Base-by-base conservation (phyloP, 2,329 filamentous ascomycete genomes). In the Akanthomyces muscarius region DNA sequence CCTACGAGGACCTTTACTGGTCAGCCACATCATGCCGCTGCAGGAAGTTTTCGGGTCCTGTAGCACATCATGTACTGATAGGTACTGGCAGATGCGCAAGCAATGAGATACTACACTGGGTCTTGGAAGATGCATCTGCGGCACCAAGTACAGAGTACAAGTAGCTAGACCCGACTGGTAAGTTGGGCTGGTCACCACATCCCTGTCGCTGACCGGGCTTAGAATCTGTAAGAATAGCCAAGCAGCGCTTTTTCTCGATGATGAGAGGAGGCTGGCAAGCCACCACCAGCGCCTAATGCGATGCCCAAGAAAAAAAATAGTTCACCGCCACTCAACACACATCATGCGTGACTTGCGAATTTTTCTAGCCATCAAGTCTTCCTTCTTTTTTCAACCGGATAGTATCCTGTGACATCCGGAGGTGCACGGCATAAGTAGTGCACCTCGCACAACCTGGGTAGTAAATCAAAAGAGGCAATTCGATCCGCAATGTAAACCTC, bases 201-300 rank as follows among this genome's bases (percentile, higher is more conserved):
- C 55, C 44, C 42, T 38, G 28, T 48, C 44, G 13, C 14, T 7
- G 54, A 57, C 54, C 54, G 36, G 41, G 38, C 36, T 21, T 23
- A 58, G 25, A 38, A 58, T 33, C 44, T 42, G 33, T 10, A 42
- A 28, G 23, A 55, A 44, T 21, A n/a, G 38, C 21, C 36, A 48
- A 25, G 23, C 45, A 28, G 11, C 23, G 13, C 13, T 28, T 30
- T 55, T 44, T n/a, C 30, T 23, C 33, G 50, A 52, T 23, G 25
- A 16, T 25, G 38, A 28, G 52, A 38, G 52, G 52, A 55, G 52
- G 55, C 55, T 48, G 42, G 55, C 55, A 58, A 48, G 28, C 4
- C 28, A 44, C 55, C 55, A 58, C 55, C 21, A 44, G 44, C 55
- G 55, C 55, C 55, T 58, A 44, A 58, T 38, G 21, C 48, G 42